Evolutionary conservation across 2,329 filamentous ascomycete species (phyloP).

Genomic region (Fusarium tricinctum): DNA sequence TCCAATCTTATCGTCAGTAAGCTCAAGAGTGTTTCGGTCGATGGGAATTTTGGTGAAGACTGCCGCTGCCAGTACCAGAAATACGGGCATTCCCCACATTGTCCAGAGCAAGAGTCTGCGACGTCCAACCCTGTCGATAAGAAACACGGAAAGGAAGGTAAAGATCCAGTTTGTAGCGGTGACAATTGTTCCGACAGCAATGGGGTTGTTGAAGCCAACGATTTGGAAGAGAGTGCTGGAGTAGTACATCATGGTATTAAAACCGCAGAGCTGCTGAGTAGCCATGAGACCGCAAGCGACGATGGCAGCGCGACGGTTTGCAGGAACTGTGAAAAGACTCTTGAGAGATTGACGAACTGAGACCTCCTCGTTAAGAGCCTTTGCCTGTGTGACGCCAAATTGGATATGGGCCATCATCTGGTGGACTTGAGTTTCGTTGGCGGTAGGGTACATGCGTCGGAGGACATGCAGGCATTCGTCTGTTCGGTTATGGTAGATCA

Average conservation of each 20-base stretch:
- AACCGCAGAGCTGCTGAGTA: constrained; percentile 60
- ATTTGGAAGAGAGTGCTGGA: constrained; percentile 62
- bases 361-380: neutral
- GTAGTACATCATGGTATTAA: constrained; percentile 67
- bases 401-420: constrained; percentile 41
- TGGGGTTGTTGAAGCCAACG: constrained; percentile 63
- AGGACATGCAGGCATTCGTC: constrained; percentile 58
- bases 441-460: constrained; percentile 58
- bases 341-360: neutral
- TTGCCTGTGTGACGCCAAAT: neutral
- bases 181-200: constrained; percentile 60
- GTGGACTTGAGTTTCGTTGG: constrained; percentile 56
- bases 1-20: constrained; percentile 1
- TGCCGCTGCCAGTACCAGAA: constrained; percentile 52
- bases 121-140: constrained; percentile 61
- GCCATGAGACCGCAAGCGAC: constrained; percentile 6
- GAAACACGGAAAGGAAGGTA: constrained; percentile 61
- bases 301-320: neutral
- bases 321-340: neutral
- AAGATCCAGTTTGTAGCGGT: constrained; percentile 64
- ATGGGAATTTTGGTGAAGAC: constrained; percentile 3
- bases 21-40: neutral
- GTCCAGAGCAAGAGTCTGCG: constrained; percentile 57
- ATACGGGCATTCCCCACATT: constrained; percentile 52
- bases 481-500: constrained; percentile 57